Conservation (phyloP, 73 alveolate species). For the Paramecium sonneborni region DNA sequence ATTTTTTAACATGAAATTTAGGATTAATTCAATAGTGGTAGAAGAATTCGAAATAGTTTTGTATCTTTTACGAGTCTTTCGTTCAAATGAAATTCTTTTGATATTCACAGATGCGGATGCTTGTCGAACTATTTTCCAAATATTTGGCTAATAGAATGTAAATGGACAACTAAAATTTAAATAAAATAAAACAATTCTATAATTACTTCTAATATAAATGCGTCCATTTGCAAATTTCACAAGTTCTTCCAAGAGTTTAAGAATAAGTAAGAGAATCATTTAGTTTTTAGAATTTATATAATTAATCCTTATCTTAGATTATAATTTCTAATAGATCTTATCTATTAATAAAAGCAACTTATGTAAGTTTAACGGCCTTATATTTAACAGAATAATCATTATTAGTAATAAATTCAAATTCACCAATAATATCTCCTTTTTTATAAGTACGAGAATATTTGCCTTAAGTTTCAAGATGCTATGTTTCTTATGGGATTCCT, state of each 20-base stretch:
- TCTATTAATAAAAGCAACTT: neutral
- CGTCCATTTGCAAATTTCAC: slow-evolving; percentile 51
- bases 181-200: neutral
- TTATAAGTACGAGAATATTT: neutral
- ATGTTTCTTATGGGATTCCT: neutral
- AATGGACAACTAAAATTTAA: slow-evolving; percentile 52
- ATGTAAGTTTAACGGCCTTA: neutral
- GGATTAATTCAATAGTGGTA: neutral
- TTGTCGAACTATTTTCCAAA: slow-evolving; percentile 31
- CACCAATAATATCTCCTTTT: slow-evolving; percentile 29
- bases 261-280: neutral
- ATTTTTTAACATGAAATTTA: neutral
- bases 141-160: slow-evolving; percentile 25
- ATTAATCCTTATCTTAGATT: neutral
- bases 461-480: neutral
- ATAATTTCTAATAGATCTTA: neutral
- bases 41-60: neutral
- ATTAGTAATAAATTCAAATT: slow-evolving; percentile 25
- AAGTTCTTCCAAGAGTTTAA: neutral
- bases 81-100: neutral
- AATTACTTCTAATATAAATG: slow-evolving; percentile 23
- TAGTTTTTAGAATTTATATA: neutral
- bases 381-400: neutral
- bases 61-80: neutral
- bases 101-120: neutral